A percentile compares a stretch with the other conserved stretches of the same genome.
These are phyloP conservation scores for Candolleomyces efflorescens DNA, from an alignment of 768 basidiomycete species.

Conservation along the genomic window DNA sequence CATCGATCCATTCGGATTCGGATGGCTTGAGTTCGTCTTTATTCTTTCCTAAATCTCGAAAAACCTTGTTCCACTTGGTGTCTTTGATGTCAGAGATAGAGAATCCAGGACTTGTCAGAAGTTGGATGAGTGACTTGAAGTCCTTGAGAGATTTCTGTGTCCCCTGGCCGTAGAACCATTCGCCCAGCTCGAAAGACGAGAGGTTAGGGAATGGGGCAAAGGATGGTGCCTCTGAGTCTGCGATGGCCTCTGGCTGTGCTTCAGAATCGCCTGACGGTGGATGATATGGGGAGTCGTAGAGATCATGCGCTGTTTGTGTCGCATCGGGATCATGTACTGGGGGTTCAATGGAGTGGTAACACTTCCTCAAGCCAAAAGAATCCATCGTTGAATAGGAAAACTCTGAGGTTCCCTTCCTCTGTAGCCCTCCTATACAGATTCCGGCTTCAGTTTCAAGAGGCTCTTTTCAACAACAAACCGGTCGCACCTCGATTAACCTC, in stretches of 20 bases:
- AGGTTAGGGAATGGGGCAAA: not conserved
- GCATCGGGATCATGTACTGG: not conserved
- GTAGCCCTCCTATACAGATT: too few species aligned
- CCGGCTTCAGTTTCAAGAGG: too few species aligned
- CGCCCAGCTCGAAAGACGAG: not conserved
- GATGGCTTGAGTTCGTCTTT: not conserved
- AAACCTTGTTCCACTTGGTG: not conserved
- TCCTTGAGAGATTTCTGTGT: not conserved
- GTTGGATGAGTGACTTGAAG: not conserved
- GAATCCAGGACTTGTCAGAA: not conserved
- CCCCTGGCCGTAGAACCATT: slow-evolving; percentile 1
- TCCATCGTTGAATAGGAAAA: not conserved
- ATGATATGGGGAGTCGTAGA: not conserved
- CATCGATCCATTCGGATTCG: not conserved
- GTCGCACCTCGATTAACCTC: too few species aligned
- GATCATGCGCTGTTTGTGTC: not conserved
- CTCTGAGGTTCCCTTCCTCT: too few species aligned
- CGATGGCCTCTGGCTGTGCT: not conserved
- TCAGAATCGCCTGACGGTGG: not conserved
- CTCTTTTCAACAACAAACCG: too few species aligned
- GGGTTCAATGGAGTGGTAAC: not conserved
- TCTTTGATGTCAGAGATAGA: not conserved
- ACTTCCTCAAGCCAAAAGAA: not conserved
- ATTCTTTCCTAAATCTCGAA: not conserved
- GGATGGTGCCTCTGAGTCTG: not conserved